Conservation (phyloP, 495 filamentous ascomycete genomes). For the Penicillium tannophilum region DNA sequence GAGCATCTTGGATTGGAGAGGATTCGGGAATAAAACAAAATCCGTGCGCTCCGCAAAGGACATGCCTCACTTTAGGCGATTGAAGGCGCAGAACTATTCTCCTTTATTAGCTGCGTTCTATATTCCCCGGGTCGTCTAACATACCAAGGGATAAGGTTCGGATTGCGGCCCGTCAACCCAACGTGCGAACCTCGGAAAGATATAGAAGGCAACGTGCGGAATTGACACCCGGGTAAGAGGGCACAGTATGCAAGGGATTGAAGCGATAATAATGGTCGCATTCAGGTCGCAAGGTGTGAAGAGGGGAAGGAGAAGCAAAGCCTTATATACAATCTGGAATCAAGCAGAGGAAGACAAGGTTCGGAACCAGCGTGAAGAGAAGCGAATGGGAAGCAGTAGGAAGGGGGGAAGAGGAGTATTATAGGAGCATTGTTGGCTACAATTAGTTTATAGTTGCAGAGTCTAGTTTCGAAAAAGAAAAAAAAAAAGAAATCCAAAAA, state of each 20-base stretch:
- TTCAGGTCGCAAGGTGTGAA: conserved; percentile 15
- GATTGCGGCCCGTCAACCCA: conserved; percentile 30
- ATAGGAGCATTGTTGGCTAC: conserved; percentile 18
- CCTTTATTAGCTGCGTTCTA: not conserved
- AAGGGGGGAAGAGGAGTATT: conserved; percentile 36
- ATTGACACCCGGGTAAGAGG: conserved; percentile 10
- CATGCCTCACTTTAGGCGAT: conserved; percentile 7
- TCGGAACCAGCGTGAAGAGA: not conserved
- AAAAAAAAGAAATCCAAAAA: conserved; percentile 11
- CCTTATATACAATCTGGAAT: conserved; percentile 14
- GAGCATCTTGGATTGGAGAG: conserved; percentile 34
- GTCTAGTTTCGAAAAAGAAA: not conserved
- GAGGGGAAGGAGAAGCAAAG: not conserved
- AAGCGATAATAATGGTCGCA: conserved; percentile 9
- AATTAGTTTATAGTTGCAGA: conserved; percentile 13
- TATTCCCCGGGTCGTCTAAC: not conserved
- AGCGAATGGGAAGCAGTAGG: conserved; percentile 18
- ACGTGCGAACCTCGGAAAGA: conserved; percentile 23
- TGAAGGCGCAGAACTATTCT: not conserved
- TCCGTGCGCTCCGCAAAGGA: conserved; percentile 21
- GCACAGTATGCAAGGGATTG: conserved; percentile 20
- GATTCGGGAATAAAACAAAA: conserved; percentile 30
- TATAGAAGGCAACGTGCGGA: conserved; percentile 24
- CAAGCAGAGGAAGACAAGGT: not conserved
- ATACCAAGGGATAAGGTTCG: conserved; percentile 29